Evolutionary conservation across 2,329 filamentous ascomycete species (phyloP).

Genomic region (Colletotrichum sp.): DNA sequence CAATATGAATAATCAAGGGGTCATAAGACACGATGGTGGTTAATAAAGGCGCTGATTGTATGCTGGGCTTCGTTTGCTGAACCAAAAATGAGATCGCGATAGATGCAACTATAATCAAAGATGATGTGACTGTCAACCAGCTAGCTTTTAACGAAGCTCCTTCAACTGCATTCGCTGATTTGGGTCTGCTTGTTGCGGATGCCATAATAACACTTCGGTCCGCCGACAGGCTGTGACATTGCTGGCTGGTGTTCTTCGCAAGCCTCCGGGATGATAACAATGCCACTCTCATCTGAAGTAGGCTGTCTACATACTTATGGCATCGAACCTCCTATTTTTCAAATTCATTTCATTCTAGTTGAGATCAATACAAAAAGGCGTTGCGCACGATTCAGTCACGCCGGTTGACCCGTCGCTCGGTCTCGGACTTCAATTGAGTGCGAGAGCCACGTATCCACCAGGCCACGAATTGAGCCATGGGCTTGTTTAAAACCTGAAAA

Average conservation of each 20-base stretch:
- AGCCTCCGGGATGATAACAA: fast-evolving
- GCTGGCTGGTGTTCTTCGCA: neutral
- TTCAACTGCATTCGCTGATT: neutral
- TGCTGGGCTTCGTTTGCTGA: neutral
- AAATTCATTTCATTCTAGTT: fast-evolving
- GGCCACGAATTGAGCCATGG: neutral
- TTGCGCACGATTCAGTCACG: neutral
- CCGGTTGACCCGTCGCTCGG: neutral
- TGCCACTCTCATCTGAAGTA: neutral
- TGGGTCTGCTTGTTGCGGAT: neutral
- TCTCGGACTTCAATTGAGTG: neutral
- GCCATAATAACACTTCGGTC: neutral
- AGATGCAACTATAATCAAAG: neutral
- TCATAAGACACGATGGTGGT: neutral
- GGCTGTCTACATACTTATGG: neutral
- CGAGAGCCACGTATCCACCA: neutral
- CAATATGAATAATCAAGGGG: neutral
- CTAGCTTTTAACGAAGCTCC: fast-evolving
- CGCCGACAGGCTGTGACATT: neutral
- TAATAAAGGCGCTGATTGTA: neutral
- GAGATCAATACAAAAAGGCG: fast-evolving
- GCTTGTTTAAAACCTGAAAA: neutral
- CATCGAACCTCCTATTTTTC: fast-evolving
- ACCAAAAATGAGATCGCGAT: neutral
- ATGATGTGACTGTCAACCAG: neutral